These are phyloP conservation scores for Edaphochlamys debaryana DNA, from an alignment of 139 green algal species.

Conservation along the genomic window DNA sequence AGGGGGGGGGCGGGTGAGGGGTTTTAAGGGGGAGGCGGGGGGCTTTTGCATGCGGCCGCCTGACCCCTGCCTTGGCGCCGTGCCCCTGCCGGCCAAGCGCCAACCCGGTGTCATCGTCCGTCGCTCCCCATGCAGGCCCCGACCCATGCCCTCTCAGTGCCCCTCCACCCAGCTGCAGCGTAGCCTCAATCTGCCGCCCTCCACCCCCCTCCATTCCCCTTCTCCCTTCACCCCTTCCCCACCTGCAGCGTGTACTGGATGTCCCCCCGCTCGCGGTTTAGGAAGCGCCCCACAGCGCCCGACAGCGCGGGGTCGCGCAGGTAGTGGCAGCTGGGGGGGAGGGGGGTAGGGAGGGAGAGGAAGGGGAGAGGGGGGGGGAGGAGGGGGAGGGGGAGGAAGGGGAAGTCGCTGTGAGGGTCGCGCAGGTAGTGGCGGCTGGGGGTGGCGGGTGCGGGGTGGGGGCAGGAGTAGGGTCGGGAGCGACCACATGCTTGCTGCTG, in stretches of 20 bases:
- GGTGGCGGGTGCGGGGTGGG: no score
- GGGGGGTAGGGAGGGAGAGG: no score
- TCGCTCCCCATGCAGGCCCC: neutral
- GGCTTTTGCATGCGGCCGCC: neutral
- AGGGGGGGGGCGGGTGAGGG: neutral
- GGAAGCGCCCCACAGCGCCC: conserved; percentile 33
- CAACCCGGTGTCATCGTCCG: no score
- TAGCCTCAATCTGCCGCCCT: conserved; percentile 70
- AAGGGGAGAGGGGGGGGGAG: neutral
- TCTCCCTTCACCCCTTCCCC: neutral
- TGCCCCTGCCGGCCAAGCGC: no score
- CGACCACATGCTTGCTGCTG: no score
- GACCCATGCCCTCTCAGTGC: neutral
- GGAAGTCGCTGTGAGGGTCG: no score
- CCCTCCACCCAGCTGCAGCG: conserved; percentile 17
- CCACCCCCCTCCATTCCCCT: neutral
- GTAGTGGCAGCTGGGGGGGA: conserved; percentile 68
- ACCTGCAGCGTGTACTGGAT: conserved; percentile 64
- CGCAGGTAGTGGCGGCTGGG: neutral
- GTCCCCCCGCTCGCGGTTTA: conserved; percentile 52
- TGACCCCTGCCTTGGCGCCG: no score
- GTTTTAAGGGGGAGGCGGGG: neutral
- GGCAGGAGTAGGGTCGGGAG: no score
- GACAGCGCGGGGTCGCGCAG: conserved; percentile 70
- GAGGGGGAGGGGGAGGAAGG: neutral